These are phyloP conservation scores for Annulohypoxylon nitens DNA, from an alignment of 495 filamentous ascomycete species.

Conservation along the genomic window DNA sequence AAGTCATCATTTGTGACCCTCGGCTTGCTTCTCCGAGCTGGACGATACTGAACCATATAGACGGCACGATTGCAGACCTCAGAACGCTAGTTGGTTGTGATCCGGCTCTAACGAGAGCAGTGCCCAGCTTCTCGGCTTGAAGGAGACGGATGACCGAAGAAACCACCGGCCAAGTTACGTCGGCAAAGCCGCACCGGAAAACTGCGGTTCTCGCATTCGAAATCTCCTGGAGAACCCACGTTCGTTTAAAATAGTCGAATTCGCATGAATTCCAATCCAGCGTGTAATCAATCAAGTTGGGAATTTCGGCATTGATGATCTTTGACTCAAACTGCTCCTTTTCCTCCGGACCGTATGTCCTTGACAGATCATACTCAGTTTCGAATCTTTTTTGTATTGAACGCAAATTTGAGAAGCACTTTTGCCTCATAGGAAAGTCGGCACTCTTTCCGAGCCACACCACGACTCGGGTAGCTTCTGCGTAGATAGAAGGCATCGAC, in stretches of 20 bases:
- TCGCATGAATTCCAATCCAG: background rate
- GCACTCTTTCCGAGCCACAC: background rate
- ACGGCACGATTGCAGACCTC: background rate
- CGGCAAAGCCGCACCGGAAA: background rate
- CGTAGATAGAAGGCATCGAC: background rate
- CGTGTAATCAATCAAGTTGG: slow-evolving; percentile 2
- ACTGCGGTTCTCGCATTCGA: background rate
- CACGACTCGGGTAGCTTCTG: background rate
- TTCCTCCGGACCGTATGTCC: background rate
- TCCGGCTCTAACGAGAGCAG: background rate
- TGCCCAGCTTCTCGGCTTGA: background rate
- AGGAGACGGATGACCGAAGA: background rate
- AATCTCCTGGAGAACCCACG: slow-evolving; percentile 16
- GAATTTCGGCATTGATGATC: slow-evolving; percentile 4
- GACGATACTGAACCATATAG: slow-evolving; percentile 11
- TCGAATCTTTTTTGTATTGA: background rate
- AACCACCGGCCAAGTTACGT: background rate
- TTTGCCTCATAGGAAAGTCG: background rate
- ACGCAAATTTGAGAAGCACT: background rate
- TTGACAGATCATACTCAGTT: background rate
- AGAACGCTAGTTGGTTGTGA: background rate
- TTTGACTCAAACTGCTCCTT: background rate
- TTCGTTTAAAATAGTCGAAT: slow-evolving; percentile 1
- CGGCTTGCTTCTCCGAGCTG: background rate
- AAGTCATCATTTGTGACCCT: background rate